Evolutionary conservation across 306 rosid species (phyloP).

Genomic region (Boehmeria nivea): DNA sequence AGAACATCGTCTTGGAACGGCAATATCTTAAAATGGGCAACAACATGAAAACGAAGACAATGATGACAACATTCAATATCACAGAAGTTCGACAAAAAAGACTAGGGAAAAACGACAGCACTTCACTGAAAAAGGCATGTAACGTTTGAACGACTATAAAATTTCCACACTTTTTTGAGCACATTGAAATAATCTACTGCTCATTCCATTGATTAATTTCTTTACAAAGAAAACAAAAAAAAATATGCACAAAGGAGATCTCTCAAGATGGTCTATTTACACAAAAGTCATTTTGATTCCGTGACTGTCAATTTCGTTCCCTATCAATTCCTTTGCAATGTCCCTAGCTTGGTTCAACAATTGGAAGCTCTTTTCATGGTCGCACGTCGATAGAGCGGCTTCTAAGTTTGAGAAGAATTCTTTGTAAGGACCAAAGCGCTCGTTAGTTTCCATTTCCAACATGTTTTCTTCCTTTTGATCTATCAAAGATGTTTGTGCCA

Average conservation of each 20-base stretch:
- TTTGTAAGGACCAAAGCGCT: slow-evolving; percentile 22
- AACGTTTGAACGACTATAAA: too few relatives aligned
- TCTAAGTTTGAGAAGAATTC: slow-evolving; percentile 49
- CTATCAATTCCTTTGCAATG: slow-evolving; percentile 44
- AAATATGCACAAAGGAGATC: neutral
- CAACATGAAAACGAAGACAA: too few relatives aligned
- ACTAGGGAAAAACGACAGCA: too few relatives aligned
- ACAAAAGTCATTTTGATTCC: neutral
- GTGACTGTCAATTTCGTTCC: slow-evolving; percentile 7
- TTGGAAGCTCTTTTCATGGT: slow-evolving; percentile 34
- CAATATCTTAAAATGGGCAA: too few relatives aligned
- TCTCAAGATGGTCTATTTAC: neutral
- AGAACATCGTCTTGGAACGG: too few relatives aligned
- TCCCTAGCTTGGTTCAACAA: slow-evolving; percentile 52
- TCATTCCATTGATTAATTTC: slow-evolving; percentile 3
- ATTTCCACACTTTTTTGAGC: too few relatives aligned
- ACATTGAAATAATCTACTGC: slow-evolving; percentile 6
- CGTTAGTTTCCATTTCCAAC: slow-evolving; percentile 20
- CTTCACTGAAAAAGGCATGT: too few relatives aligned
- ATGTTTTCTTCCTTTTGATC: slow-evolving; percentile 30
- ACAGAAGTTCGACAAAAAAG: too few relatives aligned
- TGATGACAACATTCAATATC: too few relatives aligned
- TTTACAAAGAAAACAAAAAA: neutral
- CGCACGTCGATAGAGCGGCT: slow-evolving; percentile 36
- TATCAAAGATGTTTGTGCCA: slow-evolving; percentile 16